Conservation (phyloP, 495 filamentous ascomycete species). For the Talaromyces proteolyticus region DNA sequence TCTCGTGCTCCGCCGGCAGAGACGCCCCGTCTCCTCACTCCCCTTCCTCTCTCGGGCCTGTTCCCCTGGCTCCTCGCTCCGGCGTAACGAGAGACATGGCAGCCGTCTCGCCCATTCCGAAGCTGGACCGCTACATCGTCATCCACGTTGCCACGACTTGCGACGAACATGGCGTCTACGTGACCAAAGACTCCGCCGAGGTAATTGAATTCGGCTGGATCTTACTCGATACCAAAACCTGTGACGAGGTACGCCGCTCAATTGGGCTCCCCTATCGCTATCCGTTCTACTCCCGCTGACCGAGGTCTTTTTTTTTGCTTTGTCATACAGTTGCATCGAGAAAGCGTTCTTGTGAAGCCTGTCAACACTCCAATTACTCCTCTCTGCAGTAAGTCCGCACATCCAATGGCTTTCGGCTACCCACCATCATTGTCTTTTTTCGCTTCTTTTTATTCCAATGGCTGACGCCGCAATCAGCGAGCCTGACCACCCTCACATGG, state of each 20-base stretch:
- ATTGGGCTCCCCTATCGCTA: conserved; percentile 4
- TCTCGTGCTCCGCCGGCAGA: conserved; percentile 31
- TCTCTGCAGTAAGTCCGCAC: conserved; percentile 79
- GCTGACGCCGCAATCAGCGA: conserved; percentile 54
- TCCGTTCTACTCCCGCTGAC: conserved; percentile 7
- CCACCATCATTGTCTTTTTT: not conserved
- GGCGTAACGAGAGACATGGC: conserved; percentile 36
- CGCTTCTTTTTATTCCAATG: conserved; percentile 8
- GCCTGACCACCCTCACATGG: conserved; percentile 96
- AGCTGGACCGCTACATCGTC: conserved; percentile 91
- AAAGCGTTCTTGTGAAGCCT: conserved; percentile 95
- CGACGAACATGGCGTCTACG: conserved; percentile 98
- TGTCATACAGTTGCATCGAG: conserved; percentile 76
- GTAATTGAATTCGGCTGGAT: conserved; percentile 99
- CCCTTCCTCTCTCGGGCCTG: conserved; percentile 12
- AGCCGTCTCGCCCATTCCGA: conserved; percentile 47
- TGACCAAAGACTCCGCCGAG: conserved; percentile 97
- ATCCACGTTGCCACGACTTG: conserved; percentile 98
- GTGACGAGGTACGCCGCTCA: conserved; percentile 70
- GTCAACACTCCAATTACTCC: conserved; percentile 98
- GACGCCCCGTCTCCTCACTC: conserved; percentile 19
- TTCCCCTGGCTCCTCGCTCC: conserved; percentile 2
- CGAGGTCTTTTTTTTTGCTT: conserved; percentile 10
- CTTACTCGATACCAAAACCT: conserved; percentile 80
- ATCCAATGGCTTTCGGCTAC: not conserved